A percentile compares a stretch with the other conserved stretches of the same genome.
phyloP scores from a whole-genome alignment of 345 rosid species.

The Hibiscus tridactylites region DNA sequence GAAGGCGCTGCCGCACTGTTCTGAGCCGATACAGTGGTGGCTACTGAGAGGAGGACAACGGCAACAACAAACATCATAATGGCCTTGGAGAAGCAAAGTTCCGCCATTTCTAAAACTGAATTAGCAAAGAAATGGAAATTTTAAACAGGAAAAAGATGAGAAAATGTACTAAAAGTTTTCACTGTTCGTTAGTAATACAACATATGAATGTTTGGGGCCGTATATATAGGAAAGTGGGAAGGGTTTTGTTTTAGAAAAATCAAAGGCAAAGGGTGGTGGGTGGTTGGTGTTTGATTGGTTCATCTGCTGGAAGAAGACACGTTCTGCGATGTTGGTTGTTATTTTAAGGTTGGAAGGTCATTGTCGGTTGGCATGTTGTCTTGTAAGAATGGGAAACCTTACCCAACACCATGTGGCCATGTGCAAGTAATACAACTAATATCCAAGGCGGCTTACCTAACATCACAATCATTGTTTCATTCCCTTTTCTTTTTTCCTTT shows the following conservation, averaged over 20 bases:
- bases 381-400: background rate
- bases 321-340: background rate
- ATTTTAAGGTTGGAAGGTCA: background rate
- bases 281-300: background rate
- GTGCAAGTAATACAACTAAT: background rate
- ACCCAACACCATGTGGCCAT: slow-evolving; percentile 4
- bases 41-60: background rate
- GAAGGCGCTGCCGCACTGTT: slow-evolving; percentile 25
- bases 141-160: background rate
- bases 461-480: background rate
- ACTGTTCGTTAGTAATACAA: background rate
- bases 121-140: background rate
- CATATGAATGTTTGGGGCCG: background rate
- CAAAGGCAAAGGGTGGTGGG: background rate
- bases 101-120: slow-evolving; percentile 17
- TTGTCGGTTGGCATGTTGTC: slow-evolving; percentile 11
- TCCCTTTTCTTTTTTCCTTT: background rate
- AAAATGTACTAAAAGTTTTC: background rate
- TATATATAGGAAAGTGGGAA: background rate
- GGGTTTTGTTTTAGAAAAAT: background rate
- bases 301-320: background rate
- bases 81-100: slow-evolving; percentile 17
- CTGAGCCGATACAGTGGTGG: slow-evolving; percentile 30
- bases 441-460: background rate
- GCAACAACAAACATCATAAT: slow-evolving; percentile 8